Base-by-base conservation (phyloP, 139 green algal genomes). In the Eudorina sp. region DNA sequence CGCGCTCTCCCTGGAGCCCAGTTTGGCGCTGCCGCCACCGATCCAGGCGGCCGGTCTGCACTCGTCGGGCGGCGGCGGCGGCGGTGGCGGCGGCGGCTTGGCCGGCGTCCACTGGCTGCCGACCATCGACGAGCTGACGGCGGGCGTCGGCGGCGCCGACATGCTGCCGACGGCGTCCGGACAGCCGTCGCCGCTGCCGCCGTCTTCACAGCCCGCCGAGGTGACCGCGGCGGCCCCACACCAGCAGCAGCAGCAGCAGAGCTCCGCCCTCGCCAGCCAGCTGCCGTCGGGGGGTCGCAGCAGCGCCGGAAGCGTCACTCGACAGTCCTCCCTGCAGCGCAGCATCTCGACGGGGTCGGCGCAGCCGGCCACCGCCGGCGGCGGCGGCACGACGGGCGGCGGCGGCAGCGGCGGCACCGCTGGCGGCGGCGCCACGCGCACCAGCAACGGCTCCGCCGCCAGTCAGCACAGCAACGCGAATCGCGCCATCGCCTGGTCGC, bases 51-150 rank as follows among this genome's bases (percentile, higher is more conserved):
- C n/a, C n/a, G n/a, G n/a, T n/a, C 46, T 87, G 81, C 81, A 41
- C 18, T n/a, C 41, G 21, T 68, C 21, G 18, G 23, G 2, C 27
- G 16, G 3, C 62, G 14, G 18, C 48, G 48, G n/a, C 31, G 18
- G 31, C 48, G 21, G 31, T 48, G 46, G 48, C 48, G 18, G 31
- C 48, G 31, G 48, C 53, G 23, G 6, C 78, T 21, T 79, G 1
- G 34, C 66, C 31, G 18, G 34, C 34, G 23, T n/a, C 51, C 0
- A 7, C 21, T 51, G 46, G 64, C 81, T 87, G 27, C 81, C 81
- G 19, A 87, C 81, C 45, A 87, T 87, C 6, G 81, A 87, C 81
- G 81, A 87, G 64, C 81, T 87, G 45, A 79, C 64, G 2, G 45
- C 81, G 0, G 80, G 80, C 31, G 60, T 86, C 8, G 25, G 48